A percentile compares a stretch with the other conserved stretches of the same genome.
Conservation (phyloP, 2,329 filamentous ascomycete genomes). For the Xylariaceae sp. region DNA sequence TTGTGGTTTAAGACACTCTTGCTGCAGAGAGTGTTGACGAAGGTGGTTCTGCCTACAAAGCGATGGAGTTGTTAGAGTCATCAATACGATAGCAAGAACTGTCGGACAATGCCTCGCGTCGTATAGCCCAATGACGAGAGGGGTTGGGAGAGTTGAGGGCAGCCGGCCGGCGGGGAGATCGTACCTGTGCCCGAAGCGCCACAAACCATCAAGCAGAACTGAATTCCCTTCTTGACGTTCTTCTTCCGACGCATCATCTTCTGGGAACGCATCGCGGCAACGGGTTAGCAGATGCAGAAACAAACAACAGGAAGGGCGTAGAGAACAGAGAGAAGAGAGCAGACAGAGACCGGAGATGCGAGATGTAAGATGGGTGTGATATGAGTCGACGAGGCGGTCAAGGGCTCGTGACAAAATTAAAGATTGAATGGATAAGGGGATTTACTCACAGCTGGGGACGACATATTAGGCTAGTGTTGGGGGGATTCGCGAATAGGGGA, state of each 20-base stretch:
- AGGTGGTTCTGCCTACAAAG: conserved; percentile 80
- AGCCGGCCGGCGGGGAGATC: conserved; percentile 28
- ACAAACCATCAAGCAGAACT: conserved; percentile 99
- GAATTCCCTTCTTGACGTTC: conserved; percentile 99
- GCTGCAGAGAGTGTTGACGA: conserved; percentile 98
- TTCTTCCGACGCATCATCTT: conserved; percentile 99
- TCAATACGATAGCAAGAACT: neutral
- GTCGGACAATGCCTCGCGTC: conserved; percentile 6
- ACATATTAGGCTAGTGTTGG: conserved; percentile 33
- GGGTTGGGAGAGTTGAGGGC: conserved; percentile 12
- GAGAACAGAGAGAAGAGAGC: neutral
- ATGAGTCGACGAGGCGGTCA: conserved; percentile 16
- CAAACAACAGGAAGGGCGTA: too few species aligned
- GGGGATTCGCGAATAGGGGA: conserved; percentile 19
- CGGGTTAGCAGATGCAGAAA: conserved; percentile 19
- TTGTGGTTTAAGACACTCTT: conserved; percentile 87
- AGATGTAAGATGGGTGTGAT: neutral
- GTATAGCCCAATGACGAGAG: neutral
- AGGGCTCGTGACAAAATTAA: conserved; percentile 18
- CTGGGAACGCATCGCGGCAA: conserved; percentile 40
- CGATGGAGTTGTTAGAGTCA: conserved; percentile 10
- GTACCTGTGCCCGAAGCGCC: conserved; percentile 96
- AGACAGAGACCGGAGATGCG: conserved; percentile 2
- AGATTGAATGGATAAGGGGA: conserved; percentile 24
- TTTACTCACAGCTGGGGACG: conserved; percentile 33